These are phyloP conservation scores for Fusarium falciforme DNA, from an alignment of 2,329 filamentous ascomycete species.

Conservation along the genomic window DNA sequence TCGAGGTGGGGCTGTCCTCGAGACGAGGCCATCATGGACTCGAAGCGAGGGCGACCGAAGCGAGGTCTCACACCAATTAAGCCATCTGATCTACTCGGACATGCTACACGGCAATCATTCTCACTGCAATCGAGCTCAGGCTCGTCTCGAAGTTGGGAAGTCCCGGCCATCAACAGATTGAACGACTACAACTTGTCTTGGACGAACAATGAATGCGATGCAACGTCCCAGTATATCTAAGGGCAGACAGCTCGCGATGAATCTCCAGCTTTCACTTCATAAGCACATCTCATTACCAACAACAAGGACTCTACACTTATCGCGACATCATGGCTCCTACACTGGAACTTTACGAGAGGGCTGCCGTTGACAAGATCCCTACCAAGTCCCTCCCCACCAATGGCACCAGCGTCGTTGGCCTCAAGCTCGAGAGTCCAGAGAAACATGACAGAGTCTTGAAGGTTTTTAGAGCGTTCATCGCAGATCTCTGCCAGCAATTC, in stretches of 20 bases:
- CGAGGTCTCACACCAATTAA: background rate
- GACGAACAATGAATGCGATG: background rate
- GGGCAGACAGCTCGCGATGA: background rate
- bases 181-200: background rate
- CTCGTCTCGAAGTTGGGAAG: background rate
- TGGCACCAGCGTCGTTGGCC: background rate
- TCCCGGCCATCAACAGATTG: background rate
- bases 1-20: background rate
- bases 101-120: background rate
- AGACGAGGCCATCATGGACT: background rate
- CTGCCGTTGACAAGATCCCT: background rate
- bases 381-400: background rate
- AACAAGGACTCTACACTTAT: background rate
- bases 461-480: slow-evolving; percentile 53
- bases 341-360: background rate
- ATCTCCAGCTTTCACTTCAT: background rate
- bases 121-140: background rate
- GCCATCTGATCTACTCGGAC: background rate
- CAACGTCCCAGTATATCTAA: background rate
- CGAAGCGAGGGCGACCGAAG: background rate
- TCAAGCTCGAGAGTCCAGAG: background rate
- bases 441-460: background rate
- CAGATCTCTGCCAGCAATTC: slow-evolving; percentile 77
- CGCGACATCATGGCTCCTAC: background rate
- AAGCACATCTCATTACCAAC: background rate